Evolutionary conservation across 1,284 basidiomycete genomes (phyloP).

Genomic region (Cystobasidium sp.): DNA sequence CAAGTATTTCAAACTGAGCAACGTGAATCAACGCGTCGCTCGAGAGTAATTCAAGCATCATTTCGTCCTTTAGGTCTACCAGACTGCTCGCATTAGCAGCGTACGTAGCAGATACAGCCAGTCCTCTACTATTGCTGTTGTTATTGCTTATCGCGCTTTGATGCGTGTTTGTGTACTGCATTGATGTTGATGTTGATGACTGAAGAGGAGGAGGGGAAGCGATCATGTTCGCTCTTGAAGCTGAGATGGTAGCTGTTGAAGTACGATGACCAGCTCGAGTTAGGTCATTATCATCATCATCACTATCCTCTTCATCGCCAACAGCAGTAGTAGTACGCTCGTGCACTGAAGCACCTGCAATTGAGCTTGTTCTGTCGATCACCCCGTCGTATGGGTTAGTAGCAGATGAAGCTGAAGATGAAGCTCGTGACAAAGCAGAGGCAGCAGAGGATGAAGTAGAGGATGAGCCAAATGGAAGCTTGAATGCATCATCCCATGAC

Average conservation of each 20-base stretch:
- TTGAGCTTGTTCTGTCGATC: background rate
- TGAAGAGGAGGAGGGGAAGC: background rate
- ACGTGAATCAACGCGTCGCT: constrained; percentile 43
- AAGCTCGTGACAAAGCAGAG: background rate
- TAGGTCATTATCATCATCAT: background rate
- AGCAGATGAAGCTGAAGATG: background rate
- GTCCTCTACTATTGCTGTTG: constrained; percentile 7
- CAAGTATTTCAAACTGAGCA: constrained; percentile 41
- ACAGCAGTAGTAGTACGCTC: too few species aligned
- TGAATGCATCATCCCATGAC: constrained; percentile 25
- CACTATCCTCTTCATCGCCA: background rate
- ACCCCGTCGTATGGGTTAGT: background rate
- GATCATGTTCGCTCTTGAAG: background rate
- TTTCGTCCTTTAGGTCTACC: constrained; percentile 39
- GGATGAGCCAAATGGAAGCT: constrained; percentile 30
- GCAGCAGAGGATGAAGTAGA: background rate
- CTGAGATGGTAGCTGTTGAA: constrained; percentile 28
- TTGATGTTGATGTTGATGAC: constrained; percentile 3
- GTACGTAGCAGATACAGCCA: constrained; percentile 22
- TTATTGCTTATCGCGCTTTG: background rate
- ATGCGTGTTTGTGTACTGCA: background rate
- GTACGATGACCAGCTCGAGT: constrained; percentile 2
- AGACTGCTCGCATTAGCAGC: constrained; percentile 37
- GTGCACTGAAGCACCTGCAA: background rate
- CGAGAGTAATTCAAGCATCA: constrained; percentile 39